These are phyloP conservation scores for Candida mattraensis DNA, from an alignment of 805 yeast species.

Conservation along the genomic window DNA sequence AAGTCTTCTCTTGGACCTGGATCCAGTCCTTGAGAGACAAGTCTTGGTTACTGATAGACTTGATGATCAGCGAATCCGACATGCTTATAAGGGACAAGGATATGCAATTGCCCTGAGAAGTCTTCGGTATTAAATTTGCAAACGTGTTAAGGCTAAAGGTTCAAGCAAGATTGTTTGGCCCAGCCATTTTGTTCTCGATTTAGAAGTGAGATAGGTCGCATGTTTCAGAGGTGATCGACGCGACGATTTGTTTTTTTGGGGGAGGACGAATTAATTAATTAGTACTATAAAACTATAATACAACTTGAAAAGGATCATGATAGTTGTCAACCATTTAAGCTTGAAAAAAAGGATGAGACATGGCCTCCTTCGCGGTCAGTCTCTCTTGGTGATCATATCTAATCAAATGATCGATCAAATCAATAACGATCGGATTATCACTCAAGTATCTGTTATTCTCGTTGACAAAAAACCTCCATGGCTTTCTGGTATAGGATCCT, in stretches of 20 bases:
- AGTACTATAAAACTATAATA: too few species aligned
- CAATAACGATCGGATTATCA: slow-evolving; percentile 57
- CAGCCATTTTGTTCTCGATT: background rate
- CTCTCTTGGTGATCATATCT: slow-evolving; percentile 87
- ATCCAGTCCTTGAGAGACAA: slow-evolving; percentile 37
- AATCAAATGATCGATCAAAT: slow-evolving; percentile 69
- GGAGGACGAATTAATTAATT: too few species aligned
- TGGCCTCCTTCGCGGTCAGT: slow-evolving; percentile 84
- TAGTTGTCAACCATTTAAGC: slow-evolving; percentile 5
- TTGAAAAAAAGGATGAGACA: slow-evolving; percentile 55
- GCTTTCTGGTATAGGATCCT: slow-evolving; percentile 64
- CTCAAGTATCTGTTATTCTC: slow-evolving; percentile 49
- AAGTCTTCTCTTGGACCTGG: slow-evolving; percentile 45
- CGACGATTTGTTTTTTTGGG: too few species aligned
- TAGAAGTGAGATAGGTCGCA: slow-evolving; percentile 2
- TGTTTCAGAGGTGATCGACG: slow-evolving; percentile 11
- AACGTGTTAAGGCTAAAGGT: too few species aligned
- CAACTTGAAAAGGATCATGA: slow-evolving; percentile 2
- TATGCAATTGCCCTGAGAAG: background rate
- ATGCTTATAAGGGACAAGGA: background rate
- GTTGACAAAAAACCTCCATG: slow-evolving; percentile 65
- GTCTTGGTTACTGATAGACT: slow-evolving; percentile 8
- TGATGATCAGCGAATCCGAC: slow-evolving; percentile 10
- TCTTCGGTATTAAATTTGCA: too few species aligned
- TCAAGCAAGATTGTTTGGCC: slow-evolving; percentile 1